Conservation (phyloP, 345 rosid genomes). For the Gossypium bickii region DNA sequence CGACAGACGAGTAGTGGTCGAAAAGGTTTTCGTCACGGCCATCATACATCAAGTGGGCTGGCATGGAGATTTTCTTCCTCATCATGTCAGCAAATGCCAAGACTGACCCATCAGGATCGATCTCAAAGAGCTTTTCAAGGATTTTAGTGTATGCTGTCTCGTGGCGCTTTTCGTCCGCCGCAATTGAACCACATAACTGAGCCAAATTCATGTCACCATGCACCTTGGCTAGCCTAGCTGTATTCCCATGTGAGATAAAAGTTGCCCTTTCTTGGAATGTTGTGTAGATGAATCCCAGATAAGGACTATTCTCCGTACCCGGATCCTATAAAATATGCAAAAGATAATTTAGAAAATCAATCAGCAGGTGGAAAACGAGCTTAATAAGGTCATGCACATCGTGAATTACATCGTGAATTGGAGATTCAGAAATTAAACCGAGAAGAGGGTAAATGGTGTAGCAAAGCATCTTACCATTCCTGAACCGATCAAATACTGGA, state of each 20-base stretch:
- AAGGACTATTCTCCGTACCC: conserved; percentile 74
- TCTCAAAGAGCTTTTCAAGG: conserved; percentile 5
- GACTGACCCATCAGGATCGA: conserved; percentile 1
- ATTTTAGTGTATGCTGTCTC: conserved; percentile 4
- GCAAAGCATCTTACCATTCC: conserved; percentile 51
- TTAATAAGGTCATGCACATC: neutral
- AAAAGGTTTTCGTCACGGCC: conserved; percentile 9
- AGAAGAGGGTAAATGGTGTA: neutral
- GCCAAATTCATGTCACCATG: conserved; percentile 79
- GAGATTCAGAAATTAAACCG: neutral
- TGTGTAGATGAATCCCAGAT: conserved; percentile 86
- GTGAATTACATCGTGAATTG: neutral
- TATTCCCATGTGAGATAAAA: conserved; percentile 88
- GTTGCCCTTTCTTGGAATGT: conserved; percentile 98
- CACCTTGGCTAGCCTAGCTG: conserved; percentile 82
- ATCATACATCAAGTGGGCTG: conserved; percentile 7
- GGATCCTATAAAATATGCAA: conserved; percentile 54
- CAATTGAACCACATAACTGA: conserved; percentile 57
- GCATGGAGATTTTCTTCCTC: conserved; percentile 16
- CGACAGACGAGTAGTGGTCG: neutral
- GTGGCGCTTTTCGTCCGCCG: conserved; percentile 1
- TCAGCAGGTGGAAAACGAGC: neutral
- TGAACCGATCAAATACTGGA: conserved; percentile 58
- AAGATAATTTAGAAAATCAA: neutral
- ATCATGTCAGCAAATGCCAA: conserved; percentile 16